Evolutionary conservation across 2,329 filamentous ascomycete species (phyloP), one percentile per base, ranked within the genome.

Genomic region (Xylariaceae sp.): DNA sequence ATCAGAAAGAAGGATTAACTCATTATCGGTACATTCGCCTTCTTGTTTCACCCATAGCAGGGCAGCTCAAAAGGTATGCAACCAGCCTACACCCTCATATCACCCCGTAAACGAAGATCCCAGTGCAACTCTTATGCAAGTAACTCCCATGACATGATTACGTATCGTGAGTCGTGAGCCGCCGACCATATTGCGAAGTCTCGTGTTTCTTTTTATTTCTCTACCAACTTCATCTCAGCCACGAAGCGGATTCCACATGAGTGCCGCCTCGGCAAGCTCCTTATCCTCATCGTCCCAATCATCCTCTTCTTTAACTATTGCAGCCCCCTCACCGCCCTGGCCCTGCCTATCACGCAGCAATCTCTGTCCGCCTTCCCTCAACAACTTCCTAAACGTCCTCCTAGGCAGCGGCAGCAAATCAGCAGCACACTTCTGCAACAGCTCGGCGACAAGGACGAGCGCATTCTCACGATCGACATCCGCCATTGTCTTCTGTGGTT

Each of bases 391-490:
- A 50, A 83, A 71, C n/a, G 71, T 60, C 12, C 57, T 63, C 41
- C 64, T 63, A 27, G 70, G 68, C 51, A 67, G 61, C 1, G 69
- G 56, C 1, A 73, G 63, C 55, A 82, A 59, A 6, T 70, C 67
- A 1, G 66, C 62, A 0, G 70, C 67, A 15, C 70, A 68, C 40
- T 69, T 71, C 58, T 72, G 73, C 38, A 82, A 58, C 46, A 86
- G 58, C 63, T 83, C 77, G 2, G 74, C 74, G 3, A 82, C 72
- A 49, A 86, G 63, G 1, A 85, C 78, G 18, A 86, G 65, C 0
- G 74, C 80, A 53, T 86, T 86, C 62, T 85, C 81, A 9, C 80
- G 72, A 57, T 85, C 81, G 6, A 80, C 69, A 51, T 71, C 72
- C 1, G 68, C 66, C 69, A 78, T 76, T 39, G 22, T 42, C 22